Evolutionary conservation across 148 eudicot species (phyloP), one percentile per base, ranked within the genome.

Genomic region (Fagopyrum esculentum): DNA sequence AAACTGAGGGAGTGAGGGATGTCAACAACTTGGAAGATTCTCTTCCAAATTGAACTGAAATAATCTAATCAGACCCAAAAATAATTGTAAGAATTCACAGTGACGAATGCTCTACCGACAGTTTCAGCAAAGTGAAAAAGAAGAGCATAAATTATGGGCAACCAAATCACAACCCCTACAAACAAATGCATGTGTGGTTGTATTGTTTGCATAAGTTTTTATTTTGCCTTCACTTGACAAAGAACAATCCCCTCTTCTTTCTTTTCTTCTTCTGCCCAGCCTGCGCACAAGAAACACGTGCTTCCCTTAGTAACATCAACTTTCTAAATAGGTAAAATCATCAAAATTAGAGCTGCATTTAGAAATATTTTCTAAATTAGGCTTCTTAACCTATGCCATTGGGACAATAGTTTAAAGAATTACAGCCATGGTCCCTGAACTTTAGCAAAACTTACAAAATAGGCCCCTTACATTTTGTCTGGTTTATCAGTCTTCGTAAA

Each of bases 201-300:
- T 35, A 35, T 35, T 35, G 40, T 35, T 16, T 63, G 29, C 71
- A 4, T 13, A 17, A 35, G 7, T 1, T 6, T 54, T 26, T 22
- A 44, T 15, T 9, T 56, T 50, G 19, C 22, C 9, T 17, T 74
- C 49, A 75, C 71, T 75, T 75, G 77, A 11, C 61, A 15, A 75
- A 75, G 54, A 75, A 75, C 51, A 75, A 48, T 22, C 77, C 46
- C 71, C 77, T 75, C 19, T 60, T 75, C 52, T 57, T 75, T 40
- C 69, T 71, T n/a, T 57, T 35, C 3, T 35, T 75, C 63, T 61
- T 75, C 70, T 75, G 71, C 69, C 77, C 77, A 45, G 77, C 77
- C 77, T 75, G 77, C 40, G 35, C 35, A 29, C 40, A 10, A 48
- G 48, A 35, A 35, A 35, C 40, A 72, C 44, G 50, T 8, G 16